Percentiles rank a stretch among this genome's conserved stretches.
phyloP scores from a whole-genome alignment of 2,329 filamentous ascomycete genomes.

The Fusarium secorum region DNA sequence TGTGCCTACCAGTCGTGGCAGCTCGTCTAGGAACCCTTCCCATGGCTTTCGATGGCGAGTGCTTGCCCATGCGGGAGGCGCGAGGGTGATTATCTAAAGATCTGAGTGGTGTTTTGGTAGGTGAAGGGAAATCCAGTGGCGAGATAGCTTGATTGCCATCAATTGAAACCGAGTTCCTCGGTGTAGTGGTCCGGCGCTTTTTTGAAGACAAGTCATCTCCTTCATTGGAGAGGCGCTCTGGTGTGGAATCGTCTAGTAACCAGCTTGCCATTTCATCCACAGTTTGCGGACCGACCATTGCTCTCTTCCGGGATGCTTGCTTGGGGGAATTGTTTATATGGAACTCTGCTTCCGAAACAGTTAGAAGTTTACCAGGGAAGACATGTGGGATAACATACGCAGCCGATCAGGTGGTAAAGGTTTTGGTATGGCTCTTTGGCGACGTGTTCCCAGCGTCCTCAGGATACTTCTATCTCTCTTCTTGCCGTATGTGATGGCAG shows the following conservation, averaged over 20 bases:
- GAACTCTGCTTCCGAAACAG: background rate
- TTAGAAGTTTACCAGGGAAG: background rate
- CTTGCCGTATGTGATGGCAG: constrained; percentile 43
- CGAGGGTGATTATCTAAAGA: background rate
- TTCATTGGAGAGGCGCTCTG: constrained; percentile 2
- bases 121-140: constrained; percentile 11
- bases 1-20: constrained; percentile 16
- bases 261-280: constrained; percentile 45
- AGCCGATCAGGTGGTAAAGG: constrained; percentile 21
- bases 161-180: background rate
- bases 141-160: constrained; percentile 5
- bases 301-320: constrained; percentile 17
- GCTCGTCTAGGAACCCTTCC: constrained; percentile 18
- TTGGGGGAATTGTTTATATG: background rate
- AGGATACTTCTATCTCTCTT: constrained; percentile 43
- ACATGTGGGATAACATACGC: constrained; percentile 22
- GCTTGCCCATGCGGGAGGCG: constrained; percentile 16
- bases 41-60: constrained; percentile 6
- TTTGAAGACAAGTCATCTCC: constrained; percentile 1
- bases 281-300: constrained; percentile 1
- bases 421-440: constrained; percentile 32
- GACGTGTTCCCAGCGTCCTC: constrained; percentile 40
- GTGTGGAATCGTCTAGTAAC: constrained; percentile 40
- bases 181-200: constrained; percentile 11
- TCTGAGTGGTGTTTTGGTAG: background rate